Evolutionary conservation across 768 basidiomycete genomes (phyloP), one percentile per base, ranked within the genome.

Genomic region (Cubamyces lactineus): DNA sequence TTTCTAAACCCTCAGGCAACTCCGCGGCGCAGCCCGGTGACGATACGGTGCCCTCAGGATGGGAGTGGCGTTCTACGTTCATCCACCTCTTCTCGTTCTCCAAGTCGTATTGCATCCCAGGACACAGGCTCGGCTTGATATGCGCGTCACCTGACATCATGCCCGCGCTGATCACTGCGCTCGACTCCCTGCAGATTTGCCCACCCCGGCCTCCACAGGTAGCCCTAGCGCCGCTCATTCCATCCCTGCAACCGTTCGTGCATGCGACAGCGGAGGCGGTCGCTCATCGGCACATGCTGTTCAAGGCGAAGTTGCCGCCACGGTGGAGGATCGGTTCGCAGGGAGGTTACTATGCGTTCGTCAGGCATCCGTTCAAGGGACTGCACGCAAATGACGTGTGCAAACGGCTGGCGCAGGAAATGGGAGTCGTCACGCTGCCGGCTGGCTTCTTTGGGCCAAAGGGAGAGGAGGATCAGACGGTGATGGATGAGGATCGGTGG

Each of bases 171-270:
- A 80, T 76, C 23, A 85, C 78, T n/a, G 82, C 88, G 21, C 82
- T 92, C 13, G 93, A 94, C 72, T 88, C 86, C 63, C 76, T 93
- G 40, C 92, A 93, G 68, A 88, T 92, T 41, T 94, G 92, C 69
- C 78, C 92, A 0, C 88, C 92, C 12, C 82, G 88, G 7, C 82
- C 88, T 0, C 78, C 88, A 16, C 93, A 95, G 67, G 70, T 85
- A 9, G 91, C 89, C 0, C 78, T 94, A 8, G 78, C 79, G 1
- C 74, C 77, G 3, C 75, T 90, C 3, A 74, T 94, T 1, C 77
- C 82, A 0, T 60, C 72, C 0, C 80, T 91, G 12, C 76, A 86
- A 0, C 62, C 74, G 0, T 86, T 84, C 66, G 79, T 93, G n/a
- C 66, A 67, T 5, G 72, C 71, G 5, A 84, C 80, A 3, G 83